Base-by-base conservation (phyloP, 768 basidiomycete genomes). In the Leccinum uliginosum region DNA sequence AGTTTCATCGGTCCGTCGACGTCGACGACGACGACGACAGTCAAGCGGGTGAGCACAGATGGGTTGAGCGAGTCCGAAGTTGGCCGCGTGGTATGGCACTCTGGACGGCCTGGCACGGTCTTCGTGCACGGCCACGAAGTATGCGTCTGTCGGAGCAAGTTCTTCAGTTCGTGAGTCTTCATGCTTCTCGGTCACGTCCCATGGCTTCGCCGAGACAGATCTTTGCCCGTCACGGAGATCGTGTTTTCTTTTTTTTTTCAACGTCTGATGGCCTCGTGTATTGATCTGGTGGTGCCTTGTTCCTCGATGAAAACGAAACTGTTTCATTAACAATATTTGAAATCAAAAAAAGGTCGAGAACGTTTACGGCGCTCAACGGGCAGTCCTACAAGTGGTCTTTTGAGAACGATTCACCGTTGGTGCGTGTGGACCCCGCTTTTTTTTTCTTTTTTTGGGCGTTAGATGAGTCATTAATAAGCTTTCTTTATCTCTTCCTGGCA, bases 361-460 rank as follows among this genome's bases (percentile, higher is more conserved):
- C 71, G 47, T 71, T 71, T 40, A 71, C 63, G 40, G 71, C 70
- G 24, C 62, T 73, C 61, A 71, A 71, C 47, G 70, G 70, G 17
- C 67, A 71, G 44, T 68, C 70, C 6, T 71, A 71, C 55, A 71
- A 71, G 56, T 71, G 70, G 70, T 65, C 69, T 19, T 71, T 73
- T 40, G 66, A 67, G 27, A 71, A 71, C 7, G 70, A 71, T 30
- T 60, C 70, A 1, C 66, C 66, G 43, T 50, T 73, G 66, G 70
- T 73, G 54, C 54, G 62, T 62, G 19, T 6, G 32, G 35, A 47
- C 26, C 30, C 19, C 24, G 5, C 21, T 14, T 19, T 32, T 26
- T 24, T 50, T 30, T 32, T 32, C 2, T 6, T 12, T 47, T 2
- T 2, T 10, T 24, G 32, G 1, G 6, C 38, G 4, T 21, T 34